Conservation (phyloP, 805 yeast species). For the Sugiyamaella lignohabitans region DNA sequence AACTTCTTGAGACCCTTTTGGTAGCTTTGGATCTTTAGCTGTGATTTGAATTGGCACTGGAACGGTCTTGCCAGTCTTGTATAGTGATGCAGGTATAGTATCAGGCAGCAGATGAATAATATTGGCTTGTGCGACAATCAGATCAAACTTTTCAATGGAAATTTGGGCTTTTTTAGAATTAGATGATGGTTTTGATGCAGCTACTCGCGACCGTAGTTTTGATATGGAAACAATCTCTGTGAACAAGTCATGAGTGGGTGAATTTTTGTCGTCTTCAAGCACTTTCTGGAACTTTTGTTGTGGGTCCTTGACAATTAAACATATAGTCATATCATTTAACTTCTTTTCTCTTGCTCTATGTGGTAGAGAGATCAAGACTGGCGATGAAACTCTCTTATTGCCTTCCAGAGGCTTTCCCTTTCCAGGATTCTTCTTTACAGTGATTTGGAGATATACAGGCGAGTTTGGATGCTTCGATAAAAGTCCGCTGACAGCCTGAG, state of each 20-base stretch:
- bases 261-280: conserved; percentile 39
- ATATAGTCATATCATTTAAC: conserved; percentile 14
- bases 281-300: conserved; percentile 48
- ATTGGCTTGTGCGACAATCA: conserved; percentile 63
- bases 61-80: conserved; percentile 54
- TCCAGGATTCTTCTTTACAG: conserved; percentile 8
- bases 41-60: conserved; percentile 49
- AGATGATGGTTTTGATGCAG: conserved; percentile 11
- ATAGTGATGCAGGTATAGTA: conserved; percentile 54
- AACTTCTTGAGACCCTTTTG: too few relatives aligned
- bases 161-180: conserved; percentile 39
- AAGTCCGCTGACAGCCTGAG: background rate
- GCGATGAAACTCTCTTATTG: conserved; percentile 10
- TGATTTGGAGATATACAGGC: conserved; percentile 18
- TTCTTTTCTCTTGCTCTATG: conserved; percentile 16
- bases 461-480: conserved; percentile 1
- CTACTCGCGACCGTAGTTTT: conserved; percentile 44
- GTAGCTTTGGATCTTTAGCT: conserved; percentile 16
- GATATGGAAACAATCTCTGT: conserved; percentile 55
- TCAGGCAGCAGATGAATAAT: conserved; percentile 54
- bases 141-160: conserved; percentile 46
- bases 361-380: conserved; percentile 19
- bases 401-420: conserved; percentile 5
- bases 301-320: conserved; percentile 68
- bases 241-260: conserved; percentile 56